These are phyloP conservation scores for Melocanna baccifera DNA, from an alignment of 176 grass and related monocot genomes.

Conservation along the genomic window DNA sequence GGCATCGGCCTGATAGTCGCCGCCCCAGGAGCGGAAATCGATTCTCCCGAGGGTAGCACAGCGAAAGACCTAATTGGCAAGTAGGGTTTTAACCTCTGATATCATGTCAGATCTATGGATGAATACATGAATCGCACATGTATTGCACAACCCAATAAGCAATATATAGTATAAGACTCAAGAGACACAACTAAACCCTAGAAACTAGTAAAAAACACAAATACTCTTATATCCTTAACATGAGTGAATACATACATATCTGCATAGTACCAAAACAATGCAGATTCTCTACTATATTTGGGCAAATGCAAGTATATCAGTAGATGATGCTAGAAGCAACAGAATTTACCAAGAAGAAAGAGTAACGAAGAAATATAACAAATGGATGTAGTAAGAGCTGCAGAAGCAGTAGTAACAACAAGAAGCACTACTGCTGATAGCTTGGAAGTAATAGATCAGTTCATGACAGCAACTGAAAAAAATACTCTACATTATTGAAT, in stretches of 20 bases:
- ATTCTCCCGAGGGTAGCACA: too few species aligned
- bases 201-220: too few species aligned
- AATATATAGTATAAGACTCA: too few species aligned
- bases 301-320: not conserved
- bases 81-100: too few species aligned
- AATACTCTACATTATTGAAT: not conserved
- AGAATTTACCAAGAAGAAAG: slow-evolving; percentile 10
- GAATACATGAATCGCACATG: too few species aligned
- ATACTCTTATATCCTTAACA: too few species aligned
- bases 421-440: not conserved
- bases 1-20: too few species aligned
- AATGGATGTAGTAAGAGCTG: slow-evolving; percentile 10
- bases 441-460: slow-evolving; percentile 25
- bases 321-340: slow-evolving; percentile 18
- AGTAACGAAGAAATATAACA: not conserved
- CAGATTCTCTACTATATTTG: not conserved
- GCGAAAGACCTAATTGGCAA: too few species aligned
- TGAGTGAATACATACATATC: slow-evolving; percentile 10
- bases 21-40: too few species aligned
- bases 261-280: not conserved
- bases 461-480: not conserved
- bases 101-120: too few species aligned
- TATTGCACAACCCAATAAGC: too few species aligned
- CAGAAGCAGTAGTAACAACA: not conserved
- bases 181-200: too few species aligned